These are phyloP conservation scores for Haplosporangium sp. DNA, from an alignment of 371 early-diverging fungal species.

Conservation along the genomic window DNA sequence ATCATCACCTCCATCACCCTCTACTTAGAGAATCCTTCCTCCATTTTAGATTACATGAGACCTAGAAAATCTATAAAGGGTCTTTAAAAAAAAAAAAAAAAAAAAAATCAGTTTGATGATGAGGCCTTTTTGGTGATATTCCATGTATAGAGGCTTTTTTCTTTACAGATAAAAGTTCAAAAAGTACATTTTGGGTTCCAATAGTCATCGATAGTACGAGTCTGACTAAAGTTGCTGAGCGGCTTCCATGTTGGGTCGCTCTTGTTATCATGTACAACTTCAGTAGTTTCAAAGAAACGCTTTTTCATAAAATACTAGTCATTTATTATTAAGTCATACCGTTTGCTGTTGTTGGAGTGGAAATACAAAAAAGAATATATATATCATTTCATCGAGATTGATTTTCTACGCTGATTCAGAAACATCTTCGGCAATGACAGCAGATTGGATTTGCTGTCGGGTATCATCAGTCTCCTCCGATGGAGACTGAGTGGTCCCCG, in stretches of 20 bases:
- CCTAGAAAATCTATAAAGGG: background rate
- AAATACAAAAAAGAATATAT: too few relatives aligned
- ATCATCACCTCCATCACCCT: background rate
- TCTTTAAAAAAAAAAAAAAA: background rate
- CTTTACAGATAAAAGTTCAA: background rate
- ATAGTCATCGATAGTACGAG: too few relatives aligned
- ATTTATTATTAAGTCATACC: too few relatives aligned
- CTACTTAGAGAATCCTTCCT: background rate
- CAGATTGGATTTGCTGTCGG: background rate
- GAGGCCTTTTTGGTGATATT: background rate
- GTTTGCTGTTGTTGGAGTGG: too few relatives aligned
- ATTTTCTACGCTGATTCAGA: constrained; percentile 1
- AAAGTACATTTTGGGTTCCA: too few relatives aligned
- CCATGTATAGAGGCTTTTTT: background rate
- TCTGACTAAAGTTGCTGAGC: too few relatives aligned
- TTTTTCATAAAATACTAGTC: too few relatives aligned
- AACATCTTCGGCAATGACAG: constrained; percentile 1
- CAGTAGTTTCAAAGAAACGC: too few relatives aligned
- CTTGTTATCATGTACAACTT: too few relatives aligned
- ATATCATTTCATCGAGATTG: background rate
- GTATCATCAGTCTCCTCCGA: background rate
- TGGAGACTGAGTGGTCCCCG: background rate
- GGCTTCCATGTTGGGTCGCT: too few relatives aligned
- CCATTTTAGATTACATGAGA: too few relatives aligned
- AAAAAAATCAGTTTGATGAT: background rate